These are phyloP conservation scores for Suillus plorans DNA, from an alignment of 768 basidiomycete genomes.

Conservation along the genomic window DNA sequence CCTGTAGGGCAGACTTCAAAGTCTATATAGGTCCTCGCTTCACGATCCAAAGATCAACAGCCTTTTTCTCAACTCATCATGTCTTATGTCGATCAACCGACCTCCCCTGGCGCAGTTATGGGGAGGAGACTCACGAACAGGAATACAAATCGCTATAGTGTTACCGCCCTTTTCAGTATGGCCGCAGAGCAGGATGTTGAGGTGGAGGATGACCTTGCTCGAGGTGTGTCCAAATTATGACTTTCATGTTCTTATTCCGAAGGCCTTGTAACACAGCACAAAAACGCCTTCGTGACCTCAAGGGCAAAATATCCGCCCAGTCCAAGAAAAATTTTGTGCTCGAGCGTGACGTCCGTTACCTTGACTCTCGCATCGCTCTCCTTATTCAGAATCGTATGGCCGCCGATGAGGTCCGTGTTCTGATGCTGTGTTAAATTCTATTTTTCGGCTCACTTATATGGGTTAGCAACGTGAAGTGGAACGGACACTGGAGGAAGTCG, in stretches of 20 bases:
- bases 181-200: slow-evolving; percentile 98
- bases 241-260: background rate
- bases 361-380: slow-evolving; percentile 95
- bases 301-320: slow-evolving; percentile 95
- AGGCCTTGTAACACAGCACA: slow-evolving; percentile 60
- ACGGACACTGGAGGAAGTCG: slow-evolving; percentile 92
- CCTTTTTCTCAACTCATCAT: slow-evolving; percentile 29
- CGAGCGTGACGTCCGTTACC: slow-evolving; percentile 96
- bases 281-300: slow-evolving; percentile 94
- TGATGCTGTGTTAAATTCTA: background rate
- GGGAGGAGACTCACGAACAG: slow-evolving; percentile 81
- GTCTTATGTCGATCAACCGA: slow-evolving; percentile 62
- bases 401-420: slow-evolving; percentile 75
- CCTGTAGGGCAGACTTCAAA: slow-evolving; percentile 6
- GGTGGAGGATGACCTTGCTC: slow-evolving; percentile 93
- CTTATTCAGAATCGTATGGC: slow-evolving; percentile 99
- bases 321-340: slow-evolving; percentile 99
- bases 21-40: slow-evolving; percentile 9
- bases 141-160: slow-evolving; percentile 95
- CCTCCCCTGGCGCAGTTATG: slow-evolving; percentile 65
- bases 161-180: slow-evolving; percentile 95
- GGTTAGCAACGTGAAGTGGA: slow-evolving; percentile 91
- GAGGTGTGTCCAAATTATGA: slow-evolving; percentile 55
- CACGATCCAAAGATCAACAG: slow-evolving; percentile 4
- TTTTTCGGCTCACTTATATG: slow-evolving; percentile 15